Evolutionary conservation across 2,329 filamentous ascomycete species (phyloP), one percentile per base, ranked within the genome.

Genomic region (Thielaviopsis punctulata): DNA sequence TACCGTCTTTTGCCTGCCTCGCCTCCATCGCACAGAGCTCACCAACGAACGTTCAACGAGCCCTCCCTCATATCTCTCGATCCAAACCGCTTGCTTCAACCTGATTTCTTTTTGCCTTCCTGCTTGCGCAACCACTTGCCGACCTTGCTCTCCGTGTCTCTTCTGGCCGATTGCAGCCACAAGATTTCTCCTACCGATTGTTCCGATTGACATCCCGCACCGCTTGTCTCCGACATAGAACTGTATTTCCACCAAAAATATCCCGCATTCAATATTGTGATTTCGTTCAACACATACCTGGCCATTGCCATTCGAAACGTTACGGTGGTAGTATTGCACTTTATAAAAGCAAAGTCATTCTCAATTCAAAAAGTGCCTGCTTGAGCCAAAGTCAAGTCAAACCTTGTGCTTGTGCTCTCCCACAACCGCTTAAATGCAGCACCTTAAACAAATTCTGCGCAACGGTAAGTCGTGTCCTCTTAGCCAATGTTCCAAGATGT

Each of bases 391-490:
- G 18, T 39, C 48, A 49, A 24, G 22, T 18, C 36, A 27, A 23
- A 27, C 10, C 41, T 49, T 23, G 23, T 30, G 36, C 24, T 49
- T 41, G 33, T 41, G 23, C n/a, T 49, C 48, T 10, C 43, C 7
- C 41, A 39, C 33, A 15, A 13, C 15, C 15, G 15, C 33, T 30
- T 41, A 49, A 27, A 55, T 55, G 53, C 53, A 55, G 30, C 53
- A 55, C 22, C 18, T 55, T 43, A 55, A 55, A 44, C 53, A 55
- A 39, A 52, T 55, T 51, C 47, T 55, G 25, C 53, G 53, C 49
- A 39, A 39, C 33, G 53, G 53, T 55, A 52, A 44, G 53, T 49
- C 33, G 23, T 39, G 6, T 39, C 18, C 33, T 39, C 6, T 39
- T 3, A 39, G 18, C 8, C 15, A 39, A 4, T 6, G 7, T 15